These are phyloP conservation scores for Maudiozyma pseudohumilis DNA, from an alignment of 805 yeast genomes.

Conservation along the genomic window DNA sequence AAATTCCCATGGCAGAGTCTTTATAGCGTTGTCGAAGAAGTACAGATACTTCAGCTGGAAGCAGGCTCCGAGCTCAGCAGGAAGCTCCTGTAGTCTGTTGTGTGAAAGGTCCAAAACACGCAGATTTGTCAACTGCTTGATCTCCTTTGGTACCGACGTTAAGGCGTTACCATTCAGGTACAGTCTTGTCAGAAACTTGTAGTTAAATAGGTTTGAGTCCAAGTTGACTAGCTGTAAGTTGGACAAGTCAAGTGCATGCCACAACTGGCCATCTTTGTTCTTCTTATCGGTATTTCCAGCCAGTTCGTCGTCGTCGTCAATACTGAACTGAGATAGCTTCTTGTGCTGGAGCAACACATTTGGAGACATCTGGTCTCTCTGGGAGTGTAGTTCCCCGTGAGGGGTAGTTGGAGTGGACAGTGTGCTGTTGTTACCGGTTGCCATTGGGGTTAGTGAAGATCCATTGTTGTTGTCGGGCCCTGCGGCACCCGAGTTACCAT, in stretches of 20 bases:
- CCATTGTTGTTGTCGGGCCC: not conserved
- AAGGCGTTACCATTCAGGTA: constrained; percentile 82
- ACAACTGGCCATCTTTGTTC: constrained; percentile 56
- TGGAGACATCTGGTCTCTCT: constrained; percentile 17
- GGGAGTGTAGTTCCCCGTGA: constrained; percentile 20
- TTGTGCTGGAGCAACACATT: constrained; percentile 31
- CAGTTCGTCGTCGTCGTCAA: constrained; percentile 42
- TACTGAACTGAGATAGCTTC: constrained; percentile 33
- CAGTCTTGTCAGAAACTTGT: constrained; percentile 74
- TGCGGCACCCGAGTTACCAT: not conserved
- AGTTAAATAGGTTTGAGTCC: constrained; percentile 67
- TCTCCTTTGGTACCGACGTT: constrained; percentile 52
- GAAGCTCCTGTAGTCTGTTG: constrained; percentile 62
- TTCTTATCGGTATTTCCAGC: constrained; percentile 11
- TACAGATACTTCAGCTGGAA: constrained; percentile 72
- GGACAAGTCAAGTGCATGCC: constrained; percentile 89
- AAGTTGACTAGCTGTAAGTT: constrained; percentile 74
- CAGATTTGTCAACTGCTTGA: constrained; percentile 59
- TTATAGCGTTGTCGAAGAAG: constrained; percentile 76
- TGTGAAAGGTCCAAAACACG: constrained; percentile 79
- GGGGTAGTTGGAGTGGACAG: constrained; percentile 29
- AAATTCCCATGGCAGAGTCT: constrained; percentile 69
- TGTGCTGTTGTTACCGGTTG: constrained; percentile 17
- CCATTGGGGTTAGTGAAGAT: constrained; percentile 11
- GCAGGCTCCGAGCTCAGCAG: constrained; percentile 75